Evolutionary conservation across 2,329 filamentous ascomycete species (phyloP), one percentile per base, ranked within the genome.

Genomic region (Nemania diffusa): DNA sequence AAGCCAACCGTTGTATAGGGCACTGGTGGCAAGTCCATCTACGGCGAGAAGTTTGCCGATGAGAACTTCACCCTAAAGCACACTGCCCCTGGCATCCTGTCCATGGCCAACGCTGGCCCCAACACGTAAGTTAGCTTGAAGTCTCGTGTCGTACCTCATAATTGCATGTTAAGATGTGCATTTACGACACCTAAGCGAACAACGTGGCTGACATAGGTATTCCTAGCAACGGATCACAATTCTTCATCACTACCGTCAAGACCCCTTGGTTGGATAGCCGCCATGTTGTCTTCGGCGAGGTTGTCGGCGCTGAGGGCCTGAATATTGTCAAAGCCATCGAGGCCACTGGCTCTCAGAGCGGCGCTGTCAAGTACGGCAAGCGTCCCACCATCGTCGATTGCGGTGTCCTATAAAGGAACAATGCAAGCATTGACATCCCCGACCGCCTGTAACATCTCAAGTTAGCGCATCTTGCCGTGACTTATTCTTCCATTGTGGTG

Each of bases 151-250:
- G 40, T 8, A 22, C 3, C 17, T 40, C 42, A n/a, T 5, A 20
- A 26, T 57, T 62, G 70, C 37, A 26, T 29, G 5, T 61, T 20
- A 22, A 17, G 20, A n/a, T 42, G 26, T 40, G 20, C 4, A 27
- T 24, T 27, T 29, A 32, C 17, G 5, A 11, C 24, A 9, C 27
- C 1, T 17, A 17, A 55, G 17, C 7, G 40, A 57, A 32, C 22
- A 55, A 44, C 2, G 26, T 24, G 11, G 44, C 29, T 71, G 50
- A 71, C 57, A 22, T 44, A 13, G 26, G 8, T 44, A 26, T 27
- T 83, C n/a, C 82, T 70, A 97, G 96, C 81, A 99, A 99, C 84
- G 96, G 96, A 77, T 97, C 93, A 58, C 95, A 98, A 83, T 98
- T 98, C 88, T 98, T 98, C 87, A 85, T 98, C 79, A 98, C 95